Conservation (phyloP, 805 yeast species). For the Dipodascus albidus region DNA sequence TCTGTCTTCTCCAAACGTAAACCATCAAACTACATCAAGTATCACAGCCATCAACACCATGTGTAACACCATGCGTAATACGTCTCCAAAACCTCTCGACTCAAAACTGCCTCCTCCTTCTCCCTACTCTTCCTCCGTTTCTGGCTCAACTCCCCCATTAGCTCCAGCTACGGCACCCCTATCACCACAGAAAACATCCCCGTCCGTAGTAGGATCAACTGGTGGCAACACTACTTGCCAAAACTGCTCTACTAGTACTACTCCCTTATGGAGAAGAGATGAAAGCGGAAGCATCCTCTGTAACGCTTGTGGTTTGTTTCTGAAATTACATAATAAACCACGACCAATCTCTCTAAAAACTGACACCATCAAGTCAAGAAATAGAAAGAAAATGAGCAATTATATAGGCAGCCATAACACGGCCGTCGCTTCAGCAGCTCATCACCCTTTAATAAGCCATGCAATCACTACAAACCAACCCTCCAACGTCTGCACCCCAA, state of each 20-base stretch:
- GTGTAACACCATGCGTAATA: not conserved
- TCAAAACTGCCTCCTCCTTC: not conserved
- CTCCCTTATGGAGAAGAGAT: constrained; percentile 93
- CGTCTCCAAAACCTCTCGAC: not conserved
- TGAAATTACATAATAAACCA: constrained; percentile 85
- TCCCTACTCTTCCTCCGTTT: not conserved
- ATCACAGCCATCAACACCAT: not conserved
- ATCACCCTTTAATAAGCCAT: not conserved
- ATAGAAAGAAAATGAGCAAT: constrained; percentile 35
- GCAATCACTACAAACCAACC: too few species aligned
- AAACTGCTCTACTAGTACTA: constrained; percentile 84
- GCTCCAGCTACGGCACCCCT: not conserved
- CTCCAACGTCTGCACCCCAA: too few species aligned
- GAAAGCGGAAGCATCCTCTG: constrained; percentile 85
- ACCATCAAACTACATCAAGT: not conserved
- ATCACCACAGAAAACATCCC: not conserved
- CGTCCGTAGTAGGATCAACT: not conserved
- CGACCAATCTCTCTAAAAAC: constrained; percentile 87
- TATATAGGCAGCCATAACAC: not conserved
- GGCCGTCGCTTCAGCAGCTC: not conserved
- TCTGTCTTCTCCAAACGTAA: too few species aligned
- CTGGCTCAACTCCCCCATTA: not conserved
- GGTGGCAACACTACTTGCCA: constrained; percentile 48
- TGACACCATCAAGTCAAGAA: constrained; percentile 84
- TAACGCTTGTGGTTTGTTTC: constrained; percentile 86